Evolutionary conservation across 2,329 filamentous ascomycete genomes (phyloP), one percentile per base, ranked within the genome.

Genomic region (Cordyceps tenuipes): DNA sequence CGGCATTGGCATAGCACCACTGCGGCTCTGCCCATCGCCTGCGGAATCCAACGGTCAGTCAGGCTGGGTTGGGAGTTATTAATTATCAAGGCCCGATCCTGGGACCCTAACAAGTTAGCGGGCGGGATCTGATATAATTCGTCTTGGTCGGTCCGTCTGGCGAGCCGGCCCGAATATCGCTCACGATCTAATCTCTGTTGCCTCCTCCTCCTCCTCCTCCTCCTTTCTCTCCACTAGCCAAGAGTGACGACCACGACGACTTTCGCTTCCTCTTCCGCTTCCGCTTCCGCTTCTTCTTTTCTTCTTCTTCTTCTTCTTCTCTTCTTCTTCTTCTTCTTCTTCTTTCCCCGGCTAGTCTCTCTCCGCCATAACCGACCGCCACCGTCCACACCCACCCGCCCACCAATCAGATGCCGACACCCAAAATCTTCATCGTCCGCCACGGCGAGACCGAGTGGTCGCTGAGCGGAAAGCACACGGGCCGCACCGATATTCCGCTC

Each of bases 401-500:
- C 15, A 43, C 39, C 6, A 2, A 43, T 15, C 12, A 12, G n/a
- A 43, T 43, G 39, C 39, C 75, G 73, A 52, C 86, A 2, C 89
- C 90, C 2, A 82, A 89, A 57, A 86, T 90, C 70, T 93, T 93
- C 77, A 84, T 94, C 66, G 77, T 91, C 71, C 90, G 92, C 67
- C 92, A 97, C 70, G 93, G 92, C 75, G 91, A 97, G 77, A 97
- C 92, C 4, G 91, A 96, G 77, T 97, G 92, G 92, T 95, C 90
- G 5, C 84, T 96, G 52, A 88, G 88, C 66, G 92, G 91, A 60
- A 82, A 85, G 57, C 90, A 97, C 75, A 97, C 93, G 0, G 89
- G 91, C 56, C 81, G 78, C 31, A 89, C 89, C n/a, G 92, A 97
- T 69, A 89, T 97, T 4, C 87, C 91, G 1, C 79, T 97, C 43